Conservation (phyloP, 1,284 basidiomycete species). For the Ganoderma boninense region DNA sequence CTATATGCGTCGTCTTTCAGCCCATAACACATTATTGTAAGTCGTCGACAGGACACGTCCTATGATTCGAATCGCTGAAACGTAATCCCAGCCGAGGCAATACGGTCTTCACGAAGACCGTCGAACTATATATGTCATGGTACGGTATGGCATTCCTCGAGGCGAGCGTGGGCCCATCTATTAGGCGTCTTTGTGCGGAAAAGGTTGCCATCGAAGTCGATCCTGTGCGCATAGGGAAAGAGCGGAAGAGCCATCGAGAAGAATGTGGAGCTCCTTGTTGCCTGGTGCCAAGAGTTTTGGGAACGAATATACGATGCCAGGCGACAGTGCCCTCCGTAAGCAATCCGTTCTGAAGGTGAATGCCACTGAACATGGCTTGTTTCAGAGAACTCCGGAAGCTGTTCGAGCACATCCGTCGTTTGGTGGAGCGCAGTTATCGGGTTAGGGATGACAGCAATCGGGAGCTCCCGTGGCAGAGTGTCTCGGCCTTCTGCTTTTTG, state of each 20-base stretch:
- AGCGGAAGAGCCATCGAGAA: constrained; percentile 67
- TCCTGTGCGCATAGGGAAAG: constrained; percentile 67
- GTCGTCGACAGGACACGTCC: constrained; percentile 30
- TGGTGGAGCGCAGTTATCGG: constrained; percentile 73
- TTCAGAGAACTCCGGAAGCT: constrained; percentile 77
- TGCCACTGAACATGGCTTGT: neutral
- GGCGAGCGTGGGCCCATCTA: constrained; percentile 72
- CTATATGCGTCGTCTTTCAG: constrained; percentile 27
- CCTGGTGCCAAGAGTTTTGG: constrained; percentile 84
- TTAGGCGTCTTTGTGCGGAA: constrained; percentile 74
- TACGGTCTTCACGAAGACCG: constrained; percentile 80
- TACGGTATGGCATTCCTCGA: constrained; percentile 82
- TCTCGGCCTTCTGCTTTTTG: constrained; percentile 87
- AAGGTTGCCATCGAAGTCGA: constrained; percentile 83
- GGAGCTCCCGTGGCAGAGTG: constrained; percentile 78
- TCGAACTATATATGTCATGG: constrained; percentile 80
- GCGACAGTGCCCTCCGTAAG: constrained; percentile 78
- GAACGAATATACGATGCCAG: constrained; percentile 78
- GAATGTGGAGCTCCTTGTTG: constrained; percentile 73
- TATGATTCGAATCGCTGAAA: neutral
- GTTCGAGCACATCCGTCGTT: constrained; percentile 74
- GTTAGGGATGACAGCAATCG: constrained; percentile 52
- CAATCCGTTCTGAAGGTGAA: constrained; percentile 24
- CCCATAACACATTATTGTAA: constrained; percentile 60
- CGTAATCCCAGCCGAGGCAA: constrained; percentile 64